Conservation (phyloP, 1,139 yeast genomes). For the Candida albicans region DNA sequence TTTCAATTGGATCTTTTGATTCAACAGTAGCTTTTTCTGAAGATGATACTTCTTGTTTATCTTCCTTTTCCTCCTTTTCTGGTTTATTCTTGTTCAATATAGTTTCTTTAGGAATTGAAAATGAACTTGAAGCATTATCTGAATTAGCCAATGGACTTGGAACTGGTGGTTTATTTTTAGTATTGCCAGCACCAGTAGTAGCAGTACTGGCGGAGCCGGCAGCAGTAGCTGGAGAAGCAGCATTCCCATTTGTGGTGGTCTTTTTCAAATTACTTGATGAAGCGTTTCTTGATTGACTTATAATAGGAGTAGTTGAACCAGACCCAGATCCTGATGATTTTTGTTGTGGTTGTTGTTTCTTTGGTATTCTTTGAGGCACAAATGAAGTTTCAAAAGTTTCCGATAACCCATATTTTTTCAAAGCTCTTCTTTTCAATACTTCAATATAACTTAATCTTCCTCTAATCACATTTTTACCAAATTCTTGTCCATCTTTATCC, state of each 20-base stretch:
- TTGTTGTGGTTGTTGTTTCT: conserved; percentile 8
- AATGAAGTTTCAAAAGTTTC: conserved; percentile 42
- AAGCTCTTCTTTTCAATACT: conserved; percentile 51
- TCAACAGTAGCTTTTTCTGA: background rate
- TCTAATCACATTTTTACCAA: conserved; percentile 32
- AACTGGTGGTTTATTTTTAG: conserved; percentile 9
- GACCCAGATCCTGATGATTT: background rate
- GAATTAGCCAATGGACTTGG: conserved; percentile 32
- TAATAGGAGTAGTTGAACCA: conserved; percentile 10
- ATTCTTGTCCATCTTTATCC: conserved; percentile 37
- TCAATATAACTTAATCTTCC: conserved; percentile 50
- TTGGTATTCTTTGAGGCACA: conserved; percentile 33
- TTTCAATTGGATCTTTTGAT: conserved; percentile 7
- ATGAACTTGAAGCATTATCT: conserved; percentile 26
- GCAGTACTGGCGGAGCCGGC: background rate
- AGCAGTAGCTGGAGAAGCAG: background rate
- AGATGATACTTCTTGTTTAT: conserved; percentile 9
- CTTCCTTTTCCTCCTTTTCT: conserved; percentile 7
- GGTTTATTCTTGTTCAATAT: conserved; percentile 32
- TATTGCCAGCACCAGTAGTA: background rate
- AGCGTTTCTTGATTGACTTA: conserved; percentile 12
- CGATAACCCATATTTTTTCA: conserved; percentile 42
- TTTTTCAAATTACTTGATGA: conserved; percentile 11
- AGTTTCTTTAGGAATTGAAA: conserved; percentile 44
- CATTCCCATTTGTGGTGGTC: conserved; percentile 3